phyloP scores from a whole-genome alignment of 306 rosid species.

The Hippophae rhamnoides region DNA sequence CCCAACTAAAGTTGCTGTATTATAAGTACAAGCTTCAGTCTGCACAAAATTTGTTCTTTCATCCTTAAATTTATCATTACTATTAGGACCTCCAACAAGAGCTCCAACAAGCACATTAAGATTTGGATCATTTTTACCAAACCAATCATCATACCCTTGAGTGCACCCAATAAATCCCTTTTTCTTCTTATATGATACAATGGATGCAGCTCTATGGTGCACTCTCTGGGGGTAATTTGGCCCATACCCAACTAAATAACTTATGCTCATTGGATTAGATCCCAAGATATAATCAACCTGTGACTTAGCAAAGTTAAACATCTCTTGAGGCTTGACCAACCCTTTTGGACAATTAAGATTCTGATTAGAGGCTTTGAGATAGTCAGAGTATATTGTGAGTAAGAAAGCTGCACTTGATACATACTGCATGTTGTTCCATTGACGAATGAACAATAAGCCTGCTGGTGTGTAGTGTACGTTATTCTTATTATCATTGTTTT shows the following conservation, averaged over 20 bases:
- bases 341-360: conserved; percentile 31
- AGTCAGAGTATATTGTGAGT: conserved; percentile 49
- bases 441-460: conserved; percentile 59
- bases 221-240: conserved; percentile 35
- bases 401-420: conserved; percentile 59
- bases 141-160: conserved; percentile 67
- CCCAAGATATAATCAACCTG: conserved; percentile 78
- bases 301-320: conserved; percentile 50
- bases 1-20: conserved; percentile 61
- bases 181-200: conserved; percentile 33
- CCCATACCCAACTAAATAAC: conserved; percentile 66
- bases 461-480: conserved; percentile 74
- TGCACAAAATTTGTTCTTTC: conserved; percentile 54
- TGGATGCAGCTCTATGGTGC: conserved; percentile 90
- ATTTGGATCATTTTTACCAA: conserved; percentile 36
- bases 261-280: conserved; percentile 54
- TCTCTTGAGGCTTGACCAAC: conserved; percentile 26
- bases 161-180: conserved; percentile 70
- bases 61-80: conserved; percentile 43
- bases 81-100: conserved; percentile 74
- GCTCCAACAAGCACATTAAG: conserved; percentile 60
- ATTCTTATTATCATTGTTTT: conserved; percentile 20
- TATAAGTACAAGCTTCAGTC: conserved; percentile 82
- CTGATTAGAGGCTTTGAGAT: conserved; percentile 35
- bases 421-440: conserved; percentile 85